Evolutionary conservation across 2,329 filamentous ascomycete genomes (phyloP), one percentile per base, ranked within the genome.

Genomic region (Ascochyta pisi): DNA sequence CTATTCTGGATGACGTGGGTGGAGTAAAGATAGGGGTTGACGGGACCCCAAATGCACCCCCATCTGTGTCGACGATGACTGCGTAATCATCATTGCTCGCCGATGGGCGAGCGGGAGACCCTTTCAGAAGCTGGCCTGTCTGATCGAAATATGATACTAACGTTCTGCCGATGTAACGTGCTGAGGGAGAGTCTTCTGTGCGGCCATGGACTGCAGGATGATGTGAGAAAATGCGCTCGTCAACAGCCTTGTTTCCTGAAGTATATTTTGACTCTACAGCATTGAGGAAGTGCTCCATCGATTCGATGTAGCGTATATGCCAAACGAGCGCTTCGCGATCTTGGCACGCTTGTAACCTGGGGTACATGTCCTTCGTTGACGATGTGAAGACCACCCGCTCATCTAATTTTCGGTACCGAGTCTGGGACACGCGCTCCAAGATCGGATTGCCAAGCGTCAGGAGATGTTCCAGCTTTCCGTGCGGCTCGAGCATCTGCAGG

Each of bases 121-220:
- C 54, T 19, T 46, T 50, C 2, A 68, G 6, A 13, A 63, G 37
- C 6, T 40, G 41, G 6, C 69, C 68, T 12, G 43, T 31, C 33
- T 67, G 53, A 38, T 66, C 61, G 37, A 61, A 70, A 50, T 69
- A 73, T 2, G 65, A 60, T 7, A 63, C 58, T 1, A 62, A 50
- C 1, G 65, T 67, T 13, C 63, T 51, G 16, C 57, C 65, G 1
- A 69, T 57, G 45, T 61, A 66, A 24, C 48, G 43, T 40, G 63
- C 58, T 16, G 50, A 22, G 7, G 39, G 10, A 9, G 40, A 29
- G 19, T 48, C 33, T 6, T 31, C 13, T 3, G 41, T 33, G 7
- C 35, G 5, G n/a, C 15, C 22, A 19, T 50, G 39, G 1, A n/a
- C 35, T 15, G 51, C 46, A 39, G 65, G 58, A 41, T 65, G 66